phyloP scores from a whole-genome alignment of 2,329 filamentous ascomycete genomes.

The Lizonia empirigonia region DNA sequence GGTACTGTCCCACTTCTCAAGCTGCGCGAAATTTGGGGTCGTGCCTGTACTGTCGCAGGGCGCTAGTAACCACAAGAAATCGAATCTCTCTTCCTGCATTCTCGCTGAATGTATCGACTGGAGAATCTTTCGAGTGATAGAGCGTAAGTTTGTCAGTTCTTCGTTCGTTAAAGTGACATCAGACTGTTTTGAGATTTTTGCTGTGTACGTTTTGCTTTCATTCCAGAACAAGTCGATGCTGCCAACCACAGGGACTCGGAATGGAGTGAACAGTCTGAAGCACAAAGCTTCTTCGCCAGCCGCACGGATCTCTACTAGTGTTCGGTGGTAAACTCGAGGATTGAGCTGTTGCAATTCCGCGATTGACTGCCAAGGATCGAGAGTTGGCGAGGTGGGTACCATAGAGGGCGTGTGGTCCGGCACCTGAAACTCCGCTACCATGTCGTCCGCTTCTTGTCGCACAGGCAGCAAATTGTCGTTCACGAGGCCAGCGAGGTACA shows the following conservation, averaged over 20 bases:
- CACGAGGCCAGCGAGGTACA: conserved; percentile 74
- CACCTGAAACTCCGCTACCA: conserved; percentile 30
- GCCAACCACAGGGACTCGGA: conserved; percentile 25
- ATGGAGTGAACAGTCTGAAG: conserved; percentile 33
- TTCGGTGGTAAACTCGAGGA: conserved; percentile 27
- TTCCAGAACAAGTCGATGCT: conserved; percentile 42
- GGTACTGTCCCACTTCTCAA: conserved; percentile 24
- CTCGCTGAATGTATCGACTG: conserved; percentile 24
- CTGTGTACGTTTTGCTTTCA: conserved; percentile 27
- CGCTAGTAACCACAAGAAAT: conserved; percentile 41
- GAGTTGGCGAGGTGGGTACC: conserved; percentile 27
- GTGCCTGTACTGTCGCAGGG: conserved; percentile 25
- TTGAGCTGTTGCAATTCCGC: conserved; percentile 20
- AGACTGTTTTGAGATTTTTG: conserved; percentile 22
- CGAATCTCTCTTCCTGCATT: conserved; percentile 30
- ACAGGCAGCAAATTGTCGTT: conserved; percentile 78
- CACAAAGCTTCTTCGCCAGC: conserved; percentile 20
- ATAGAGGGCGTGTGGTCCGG: conserved; percentile 36
- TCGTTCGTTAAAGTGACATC: conserved; percentile 15
- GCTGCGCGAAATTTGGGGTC: conserved; percentile 9
- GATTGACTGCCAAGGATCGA: conserved; percentile 41
- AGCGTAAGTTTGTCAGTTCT: conserved; percentile 27
- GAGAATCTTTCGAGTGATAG: conserved; percentile 37
- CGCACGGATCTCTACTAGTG: conserved; percentile 22
- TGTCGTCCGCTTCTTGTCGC: conserved; percentile 37